Base-by-base conservation (phyloP, 2,329 filamentous ascomycete species). In the Sporothrix luriei region DNA sequence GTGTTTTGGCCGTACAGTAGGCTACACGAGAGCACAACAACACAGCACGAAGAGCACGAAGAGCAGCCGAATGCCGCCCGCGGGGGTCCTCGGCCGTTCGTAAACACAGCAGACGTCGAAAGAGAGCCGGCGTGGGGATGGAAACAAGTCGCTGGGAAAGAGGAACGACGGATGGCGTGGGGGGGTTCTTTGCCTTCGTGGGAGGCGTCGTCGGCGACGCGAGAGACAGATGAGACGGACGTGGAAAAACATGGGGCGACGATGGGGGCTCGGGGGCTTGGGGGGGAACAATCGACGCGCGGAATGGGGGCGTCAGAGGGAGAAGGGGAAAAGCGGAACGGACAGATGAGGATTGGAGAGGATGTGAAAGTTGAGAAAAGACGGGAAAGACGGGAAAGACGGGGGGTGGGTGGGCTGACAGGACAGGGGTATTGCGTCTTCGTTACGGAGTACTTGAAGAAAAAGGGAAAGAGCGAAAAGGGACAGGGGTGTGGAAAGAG, bases 71-170 rank as follows among this genome's bases (percentile, higher is more conserved):
- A 19, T n/a, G 7, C 33, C 33, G 55, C 43, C 43, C 55, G 55
- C 33, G 55, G 55, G 55, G 55, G 55, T 14, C 33, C 33, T 33
- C 33, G 9, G 33, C 9, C 33, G 33, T 33, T 33, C 7, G 33
- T 33, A 14, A 43, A 19, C 26, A 33, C 52, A 61, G 55, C 21
- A 21, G 52, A 33, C 24, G 52, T 55, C 24, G 52, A 33, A 57
- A 57, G n/a, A 61, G 33, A 61, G 29, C 24, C 48, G 14, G 55
- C 33, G 55, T 61, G 55, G 55, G 55, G 33, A 61, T 43, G 24
- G 55, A 61, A 61, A 61, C 55, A 61, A n/a, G 33, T 43, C 24
- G 55, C 43, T 61, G 55, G 55, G 55, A 61, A 21, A 21, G 11
- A 43, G 7, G 38, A 38, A 59, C 40, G 10, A 38, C 38, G 6